These are phyloP conservation scores for Exophiala calicioides DNA, from an alignment of 2,329 filamentous ascomycete species.

Conservation along the genomic window DNA sequence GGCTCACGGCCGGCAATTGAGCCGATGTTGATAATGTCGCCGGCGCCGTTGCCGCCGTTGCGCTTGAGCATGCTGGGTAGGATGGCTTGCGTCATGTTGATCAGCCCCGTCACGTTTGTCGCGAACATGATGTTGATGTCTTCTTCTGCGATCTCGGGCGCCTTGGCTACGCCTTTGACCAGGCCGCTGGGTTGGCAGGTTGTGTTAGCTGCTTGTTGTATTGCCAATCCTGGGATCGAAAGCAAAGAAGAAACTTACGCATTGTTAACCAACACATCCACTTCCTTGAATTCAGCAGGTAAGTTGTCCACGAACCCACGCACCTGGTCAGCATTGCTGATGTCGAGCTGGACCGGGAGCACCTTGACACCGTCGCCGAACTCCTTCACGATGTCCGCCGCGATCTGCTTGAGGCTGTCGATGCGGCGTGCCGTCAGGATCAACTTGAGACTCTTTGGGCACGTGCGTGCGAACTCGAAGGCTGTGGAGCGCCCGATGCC, in stretches of 20 bases:
- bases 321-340: slow-evolving; percentile 76
- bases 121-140: slow-evolving; percentile 86
- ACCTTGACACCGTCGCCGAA: slow-evolving; percentile 79
- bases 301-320: slow-evolving; percentile 69
- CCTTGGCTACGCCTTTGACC: slow-evolving; percentile 82
- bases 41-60: slow-evolving; percentile 66
- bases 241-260: slow-evolving; percentile 47
- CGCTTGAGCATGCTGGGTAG: slow-evolving; percentile 74
- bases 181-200: slow-evolving; percentile 56
- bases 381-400: slow-evolving; percentile 72
- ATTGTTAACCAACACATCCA: slow-evolving; percentile 93
- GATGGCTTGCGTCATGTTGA: slow-evolving; percentile 94
- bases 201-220: slow-evolving; percentile 46
- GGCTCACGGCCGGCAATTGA: slow-evolving; percentile 87
- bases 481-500: slow-evolving; percentile 78
- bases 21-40: slow-evolving; percentile 91
- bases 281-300: slow-evolving; percentile 78
- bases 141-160: slow-evolving; percentile 75
- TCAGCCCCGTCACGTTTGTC: slow-evolving; percentile 91
- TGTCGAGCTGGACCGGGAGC: slow-evolving; percentile 78
- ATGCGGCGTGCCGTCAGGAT: slow-evolving; percentile 85
- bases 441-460: slow-evolving; percentile 75
- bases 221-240: not conserved
- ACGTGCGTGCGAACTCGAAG: slow-evolving; percentile 85
- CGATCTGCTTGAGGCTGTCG: slow-evolving; percentile 74